phyloP scores from a whole-genome alignment of 2,329 filamentous ascomycete genomes.

The Calonectria honghensis region DNA sequence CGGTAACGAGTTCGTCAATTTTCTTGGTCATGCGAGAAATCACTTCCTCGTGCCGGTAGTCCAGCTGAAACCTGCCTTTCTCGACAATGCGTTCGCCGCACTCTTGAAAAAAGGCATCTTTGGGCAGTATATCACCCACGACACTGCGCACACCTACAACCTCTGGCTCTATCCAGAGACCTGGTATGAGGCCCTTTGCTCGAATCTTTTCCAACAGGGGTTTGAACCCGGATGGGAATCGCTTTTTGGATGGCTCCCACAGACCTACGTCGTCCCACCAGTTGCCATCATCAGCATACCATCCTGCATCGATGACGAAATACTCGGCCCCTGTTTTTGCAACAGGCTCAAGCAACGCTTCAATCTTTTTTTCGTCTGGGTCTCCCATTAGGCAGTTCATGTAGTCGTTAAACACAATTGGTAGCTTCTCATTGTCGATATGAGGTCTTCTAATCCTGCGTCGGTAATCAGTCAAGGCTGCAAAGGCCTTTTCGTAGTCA shows the following conservation, averaged over 20 bases:
- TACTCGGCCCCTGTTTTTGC: slow-evolving; percentile 58
- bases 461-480: slow-evolving; percentile 55
- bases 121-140: slow-evolving; percentile 53
- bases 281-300: slow-evolving; percentile 60
- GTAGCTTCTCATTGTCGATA: slow-evolving; percentile 54
- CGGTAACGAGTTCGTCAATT: slow-evolving; percentile 49
- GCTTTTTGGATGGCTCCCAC: slow-evolving; percentile 58
- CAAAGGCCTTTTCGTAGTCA: slow-evolving; percentile 52
- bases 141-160: slow-evolving; percentile 55
- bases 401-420: slow-evolving; percentile 63
- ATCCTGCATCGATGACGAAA: slow-evolving; percentile 62
- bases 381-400: slow-evolving; percentile 64
- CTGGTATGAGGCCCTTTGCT: slow-evolving; percentile 54
- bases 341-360: slow-evolving; percentile 56
- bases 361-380: slow-evolving; percentile 58
- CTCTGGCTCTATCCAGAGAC: slow-evolving; percentile 61
- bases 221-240: slow-evolving; percentile 58
- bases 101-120: slow-evolving; percentile 58
- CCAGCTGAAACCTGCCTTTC: slow-evolving; percentile 58
- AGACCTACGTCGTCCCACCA: slow-evolving; percentile 62
- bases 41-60: slow-evolving; percentile 57
- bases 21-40: slow-evolving; percentile 50
- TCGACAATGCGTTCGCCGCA: slow-evolving; percentile 57
- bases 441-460: slow-evolving; percentile 56
- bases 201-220: slow-evolving; percentile 53